phyloP scores from a whole-genome alignment of 257 asterid species.

The Handroanthus guayacan region DNA sequence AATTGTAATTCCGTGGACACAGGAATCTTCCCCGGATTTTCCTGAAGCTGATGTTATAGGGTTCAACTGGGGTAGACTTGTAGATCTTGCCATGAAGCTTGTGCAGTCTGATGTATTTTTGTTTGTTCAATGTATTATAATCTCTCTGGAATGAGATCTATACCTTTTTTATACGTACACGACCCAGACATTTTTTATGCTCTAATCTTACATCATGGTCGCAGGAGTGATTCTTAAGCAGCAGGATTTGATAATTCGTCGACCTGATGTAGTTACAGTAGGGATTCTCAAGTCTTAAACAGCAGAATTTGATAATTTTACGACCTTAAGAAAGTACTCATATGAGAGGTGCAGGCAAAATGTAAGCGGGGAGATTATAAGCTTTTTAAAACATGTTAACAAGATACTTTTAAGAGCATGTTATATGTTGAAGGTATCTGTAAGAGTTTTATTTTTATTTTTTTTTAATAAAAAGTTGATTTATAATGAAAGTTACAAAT shows the following conservation, averaged over 20 bases:
- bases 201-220: background rate
- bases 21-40: conserved; percentile 13
- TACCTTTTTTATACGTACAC: background rate
- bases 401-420: no score
- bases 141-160: conserved; percentile 21
- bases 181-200: background rate
- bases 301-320: background rate
- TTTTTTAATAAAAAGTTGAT: no score
- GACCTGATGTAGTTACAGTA: no score
- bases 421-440: no score
- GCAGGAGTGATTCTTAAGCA: background rate
- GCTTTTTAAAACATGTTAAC: no score
- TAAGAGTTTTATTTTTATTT: no score
- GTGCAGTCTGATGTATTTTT: conserved; percentile 33
- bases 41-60: background rate
- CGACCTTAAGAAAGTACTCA: background rate
- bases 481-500: no score
- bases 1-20: background rate
- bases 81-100: conserved; percentile 1
- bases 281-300: no score
- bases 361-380: no score
- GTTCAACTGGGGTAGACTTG: background rate
- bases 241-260: no score
- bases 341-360: no score
- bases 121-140: conserved; percentile 13